Evolutionary conservation across 495 filamentous ascomycete genomes (phyloP).

Genomic region (Acidiella bohemica): DNA sequence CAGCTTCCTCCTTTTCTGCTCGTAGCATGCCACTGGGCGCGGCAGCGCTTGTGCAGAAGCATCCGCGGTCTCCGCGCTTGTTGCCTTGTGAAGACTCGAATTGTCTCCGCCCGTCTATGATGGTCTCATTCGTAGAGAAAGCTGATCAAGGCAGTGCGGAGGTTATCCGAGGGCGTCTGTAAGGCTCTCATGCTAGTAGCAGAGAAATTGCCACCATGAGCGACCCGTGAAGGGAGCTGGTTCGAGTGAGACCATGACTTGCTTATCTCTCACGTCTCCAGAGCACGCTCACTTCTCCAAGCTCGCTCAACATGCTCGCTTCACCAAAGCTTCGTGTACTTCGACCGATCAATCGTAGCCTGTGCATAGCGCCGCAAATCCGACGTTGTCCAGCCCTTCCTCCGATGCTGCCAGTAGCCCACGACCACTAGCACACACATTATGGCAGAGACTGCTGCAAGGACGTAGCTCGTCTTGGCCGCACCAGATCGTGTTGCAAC

Average conservation of each 20-base stretch:
- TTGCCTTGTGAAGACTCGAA: too few relatives aligned
- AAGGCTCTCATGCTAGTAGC: neutral
- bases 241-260: neutral
- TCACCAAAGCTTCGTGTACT: conserved; percentile 12
- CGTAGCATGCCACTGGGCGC: too few relatives aligned
- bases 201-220: neutral
- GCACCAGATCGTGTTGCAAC: neutral
- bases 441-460: neutral
- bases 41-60: too few relatives aligned
- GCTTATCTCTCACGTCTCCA: conserved; percentile 26
- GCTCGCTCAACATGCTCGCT: neutral
- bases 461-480: neutral
- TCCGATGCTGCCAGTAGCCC: neutral
- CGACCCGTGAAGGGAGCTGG: neutral
- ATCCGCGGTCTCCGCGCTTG: too few relatives aligned
- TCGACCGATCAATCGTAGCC: conserved; percentile 2
- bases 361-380: neutral
- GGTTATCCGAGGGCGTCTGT: neutral
- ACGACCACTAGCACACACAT: neutral
- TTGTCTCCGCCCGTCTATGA: too few relatives aligned
- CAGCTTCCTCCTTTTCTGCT: too few relatives aligned
- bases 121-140: too few relatives aligned
- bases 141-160: too few relatives aligned
- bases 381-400: neutral
- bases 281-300: neutral